These are phyloP conservation scores for Verbena officinalis DNA, from an alignment of 257 asterid genomes.

Conservation along the genomic window DNA sequence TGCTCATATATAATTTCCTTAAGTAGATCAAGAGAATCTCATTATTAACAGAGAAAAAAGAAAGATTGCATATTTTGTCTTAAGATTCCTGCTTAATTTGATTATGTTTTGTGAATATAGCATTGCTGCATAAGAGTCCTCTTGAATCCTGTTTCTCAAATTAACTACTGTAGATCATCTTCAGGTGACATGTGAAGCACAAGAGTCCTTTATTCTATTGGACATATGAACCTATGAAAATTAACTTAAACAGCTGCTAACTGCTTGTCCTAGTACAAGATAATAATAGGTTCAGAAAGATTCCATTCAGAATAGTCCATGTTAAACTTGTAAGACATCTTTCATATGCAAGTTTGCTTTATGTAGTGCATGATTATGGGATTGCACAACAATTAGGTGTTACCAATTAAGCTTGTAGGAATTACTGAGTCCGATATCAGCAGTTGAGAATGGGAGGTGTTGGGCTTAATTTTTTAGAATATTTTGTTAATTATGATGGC, in stretches of 20 bases:
- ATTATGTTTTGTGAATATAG: neutral
- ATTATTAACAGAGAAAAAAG: neutral
- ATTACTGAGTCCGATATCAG: slow-evolving; percentile 3
- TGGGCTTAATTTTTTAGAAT: neutral
- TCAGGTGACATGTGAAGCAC: neutral
- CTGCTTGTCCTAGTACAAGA: neutral
- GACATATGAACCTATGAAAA: neutral
- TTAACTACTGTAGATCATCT: neutral
- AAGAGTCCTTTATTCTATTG: neutral
- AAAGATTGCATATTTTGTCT: neutral
- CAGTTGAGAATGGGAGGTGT: slow-evolving; percentile 15
- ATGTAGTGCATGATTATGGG: neutral
- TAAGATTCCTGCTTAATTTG: slow-evolving; percentile 3
- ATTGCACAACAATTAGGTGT: neutral
- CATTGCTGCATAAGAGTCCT: neutral
- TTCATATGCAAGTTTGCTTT: slow-evolving; percentile 3
- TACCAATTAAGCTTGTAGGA: slow-evolving; percentile 10
- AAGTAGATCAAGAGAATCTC: neutral
- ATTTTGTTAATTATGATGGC: no score
- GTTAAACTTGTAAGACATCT: neutral
- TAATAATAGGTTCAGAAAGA: neutral
- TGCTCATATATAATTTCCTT: slow-evolving; percentile 5
- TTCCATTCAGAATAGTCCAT: neutral
- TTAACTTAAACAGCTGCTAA: neutral
- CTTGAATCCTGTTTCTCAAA: neutral